phyloP scores from a whole-genome alignment of 1,139 yeast genomes.

The Pichia sp. region DNA sequence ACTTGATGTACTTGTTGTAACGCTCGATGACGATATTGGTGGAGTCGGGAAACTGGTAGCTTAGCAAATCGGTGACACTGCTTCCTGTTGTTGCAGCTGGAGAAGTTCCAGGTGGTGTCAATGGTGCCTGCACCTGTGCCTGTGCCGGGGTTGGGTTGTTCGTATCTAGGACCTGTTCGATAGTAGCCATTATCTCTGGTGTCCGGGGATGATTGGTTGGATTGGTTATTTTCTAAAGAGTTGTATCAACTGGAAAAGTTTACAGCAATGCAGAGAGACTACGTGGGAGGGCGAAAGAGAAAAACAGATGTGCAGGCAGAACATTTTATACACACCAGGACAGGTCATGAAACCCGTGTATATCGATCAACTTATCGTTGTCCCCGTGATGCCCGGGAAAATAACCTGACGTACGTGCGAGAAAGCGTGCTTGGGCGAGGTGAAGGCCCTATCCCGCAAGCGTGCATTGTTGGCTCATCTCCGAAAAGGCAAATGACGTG shows the following conservation, averaged over 20 bases:
- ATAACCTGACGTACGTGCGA: neutral
- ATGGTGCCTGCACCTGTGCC: neutral
- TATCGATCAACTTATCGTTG: neutral
- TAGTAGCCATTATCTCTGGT: neutral
- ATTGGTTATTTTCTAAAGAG: neutral
- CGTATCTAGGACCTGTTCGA: neutral
- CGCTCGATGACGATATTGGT: conserved; percentile 29
- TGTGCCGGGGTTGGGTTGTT: neutral
- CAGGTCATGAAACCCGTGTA: neutral
- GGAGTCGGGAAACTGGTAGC: conserved; percentile 26
- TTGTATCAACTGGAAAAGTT: no score
- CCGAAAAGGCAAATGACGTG: no score
- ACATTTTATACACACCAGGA: neutral
- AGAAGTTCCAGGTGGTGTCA: neutral
- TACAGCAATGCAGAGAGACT: no score
- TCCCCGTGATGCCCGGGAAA: neutral
- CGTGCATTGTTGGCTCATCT: neutral
- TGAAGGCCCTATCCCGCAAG: no score
- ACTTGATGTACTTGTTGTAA: conserved; percentile 32
- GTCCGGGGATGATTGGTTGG: neutral
- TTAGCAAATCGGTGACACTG: conserved; percentile 17
- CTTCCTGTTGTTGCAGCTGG: neutral
- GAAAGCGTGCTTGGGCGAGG: neutral
- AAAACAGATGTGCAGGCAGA: neutral
- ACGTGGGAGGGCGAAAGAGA: no score